Percentiles rank a stretch among this genome's conserved stretches.
Evolutionary conservation across 1,139 yeast species (phyloP).

Genomic region (Ogataea hybrid): DNA sequence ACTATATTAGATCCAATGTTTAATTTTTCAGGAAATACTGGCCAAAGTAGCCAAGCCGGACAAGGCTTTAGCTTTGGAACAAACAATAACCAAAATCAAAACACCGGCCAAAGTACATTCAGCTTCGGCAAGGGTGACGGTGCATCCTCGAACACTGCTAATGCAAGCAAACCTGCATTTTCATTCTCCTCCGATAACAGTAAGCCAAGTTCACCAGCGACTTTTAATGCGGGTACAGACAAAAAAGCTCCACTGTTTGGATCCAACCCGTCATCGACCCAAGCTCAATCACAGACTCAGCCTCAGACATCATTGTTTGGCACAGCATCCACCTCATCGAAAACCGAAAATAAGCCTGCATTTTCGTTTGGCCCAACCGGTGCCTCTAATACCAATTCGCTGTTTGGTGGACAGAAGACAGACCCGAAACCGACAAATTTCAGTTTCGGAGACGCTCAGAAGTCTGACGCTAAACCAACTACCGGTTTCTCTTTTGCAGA

Average conservation of each 20-base stretch:
- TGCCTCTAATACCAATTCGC: not conserved
- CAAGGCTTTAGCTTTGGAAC: slow-evolving; percentile 10
- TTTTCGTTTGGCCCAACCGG: slow-evolving; percentile 22
- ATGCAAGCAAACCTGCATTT: slow-evolving; percentile 25
- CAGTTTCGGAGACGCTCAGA: slow-evolving; percentile 1
- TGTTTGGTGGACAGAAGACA: slow-evolving; percentile 23
- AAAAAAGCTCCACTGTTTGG: slow-evolving; percentile 25
- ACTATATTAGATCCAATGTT: not conserved
- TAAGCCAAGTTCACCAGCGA: not conserved
- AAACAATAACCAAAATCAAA: slow-evolving; percentile 1
- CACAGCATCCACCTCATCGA: slow-evolving; percentile 2
- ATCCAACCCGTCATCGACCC: not conserved
- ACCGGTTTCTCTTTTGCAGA: slow-evolving; percentile 1
- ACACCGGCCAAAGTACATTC: slow-evolving; percentile 2
- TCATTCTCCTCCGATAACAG: slow-evolving; percentile 30
- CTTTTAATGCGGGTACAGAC: not conserved
- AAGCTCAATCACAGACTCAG: not conserved
- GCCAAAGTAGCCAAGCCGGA: slow-evolving; percentile 1
- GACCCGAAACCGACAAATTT: not conserved
- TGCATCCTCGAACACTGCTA: not conserved
- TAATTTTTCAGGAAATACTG: slow-evolving; percentile 1
- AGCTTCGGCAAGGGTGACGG: slow-evolving; percentile 6
- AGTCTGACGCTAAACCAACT: slow-evolving; percentile 1
- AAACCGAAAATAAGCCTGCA: slow-evolving; percentile 3
- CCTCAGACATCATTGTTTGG: slow-evolving; percentile 5